Evolutionary conservation across 805 yeast genomes (phyloP), one percentile per base, ranked within the genome.

Genomic region (Candida railenensis): DNA sequence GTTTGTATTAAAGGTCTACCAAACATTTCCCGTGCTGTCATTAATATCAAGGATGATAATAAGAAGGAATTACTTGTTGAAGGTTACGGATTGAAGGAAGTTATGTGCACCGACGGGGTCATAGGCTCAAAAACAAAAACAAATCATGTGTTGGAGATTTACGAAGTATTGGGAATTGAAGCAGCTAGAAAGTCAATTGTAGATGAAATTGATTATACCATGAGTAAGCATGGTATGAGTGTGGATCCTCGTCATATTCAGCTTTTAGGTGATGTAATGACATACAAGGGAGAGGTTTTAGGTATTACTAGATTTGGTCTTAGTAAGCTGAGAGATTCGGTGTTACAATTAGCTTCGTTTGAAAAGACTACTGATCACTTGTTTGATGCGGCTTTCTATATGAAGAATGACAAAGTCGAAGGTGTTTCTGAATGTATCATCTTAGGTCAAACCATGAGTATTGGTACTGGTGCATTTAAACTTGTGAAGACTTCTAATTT

Each of bases 181-280:
- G 99, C 99, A 1, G 99, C 99, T 1, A 80, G 99, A 65, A 73
- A 89, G 0, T 85, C 96, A 56, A 94, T 94, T 63, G 87, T 94
- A 62, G 83, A 83, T 52, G 99, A 94, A 73, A 94, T 94, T 66
- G 96, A 88, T 62, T 90, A 90, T 63, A 94, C 99, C 46, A 94
- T 94, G 99, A 84, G 96, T 63, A 89, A 90, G 69, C 99, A 94
- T 75, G 99, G 99, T 69, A 94, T 94, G 99, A 89, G 96, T 65
- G 97, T 94, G 42, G 99, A 94, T 76, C 99, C 98, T 50, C 96
- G 99, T 76, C 99, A 94, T 67, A 91, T 95, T 65, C 98, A 94
- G 72, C 74, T 94, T 40, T 73, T 94, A 53, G 99, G 99, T 53
- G 99, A 94, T 67, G 98, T 94, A 42, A 94, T 94, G 99, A 89